Evolutionary conservation across 139 green algal species (phyloP).

Genomic region (Chlorella ohadii): DNA sequence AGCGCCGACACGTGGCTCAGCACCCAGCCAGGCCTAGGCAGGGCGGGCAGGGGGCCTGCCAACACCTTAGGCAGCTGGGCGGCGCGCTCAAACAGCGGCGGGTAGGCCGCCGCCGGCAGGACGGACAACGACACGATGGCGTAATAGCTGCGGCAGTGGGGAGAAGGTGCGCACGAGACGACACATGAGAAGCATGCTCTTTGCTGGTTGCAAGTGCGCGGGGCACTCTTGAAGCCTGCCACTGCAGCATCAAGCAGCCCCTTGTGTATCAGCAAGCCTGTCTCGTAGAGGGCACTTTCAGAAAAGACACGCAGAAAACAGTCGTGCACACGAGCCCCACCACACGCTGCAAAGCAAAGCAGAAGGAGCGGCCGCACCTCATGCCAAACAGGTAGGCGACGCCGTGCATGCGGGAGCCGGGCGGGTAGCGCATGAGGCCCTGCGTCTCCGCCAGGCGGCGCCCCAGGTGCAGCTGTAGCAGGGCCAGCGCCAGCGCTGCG

Average conservation of each 20-base stretch:
- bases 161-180: neutral
- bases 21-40: neutral
- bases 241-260: neutral
- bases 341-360: too few relatives aligned
- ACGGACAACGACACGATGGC: conserved; percentile 68
- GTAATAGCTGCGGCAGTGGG: conserved; percentile 72
- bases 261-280: too few relatives aligned
- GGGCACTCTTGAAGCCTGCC: neutral
- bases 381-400: conserved; percentile 85
- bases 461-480: conserved; percentile 71
- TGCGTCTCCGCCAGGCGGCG: conserved; percentile 65
- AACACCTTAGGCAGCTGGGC: neutral
- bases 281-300: too few relatives aligned
- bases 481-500: conserved; percentile 5
- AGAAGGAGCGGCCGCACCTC: conserved; percentile 21
- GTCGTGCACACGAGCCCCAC: too few relatives aligned
- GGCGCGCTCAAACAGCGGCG: neutral
- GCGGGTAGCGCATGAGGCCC: conserved; percentile 60
- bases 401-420: conserved; percentile 74
- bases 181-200: too few relatives aligned
- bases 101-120: conserved; percentile 36
- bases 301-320: too few relatives aligned
- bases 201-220: too few relatives aligned
- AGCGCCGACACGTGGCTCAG: neutral
- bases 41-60: neutral